A percentile compares a stretch with the other conserved stretches of the same genome.
phyloP scores from a whole-genome alignment of 2,329 filamentous ascomycete species.

The Epicoccum nigrum region DNA sequence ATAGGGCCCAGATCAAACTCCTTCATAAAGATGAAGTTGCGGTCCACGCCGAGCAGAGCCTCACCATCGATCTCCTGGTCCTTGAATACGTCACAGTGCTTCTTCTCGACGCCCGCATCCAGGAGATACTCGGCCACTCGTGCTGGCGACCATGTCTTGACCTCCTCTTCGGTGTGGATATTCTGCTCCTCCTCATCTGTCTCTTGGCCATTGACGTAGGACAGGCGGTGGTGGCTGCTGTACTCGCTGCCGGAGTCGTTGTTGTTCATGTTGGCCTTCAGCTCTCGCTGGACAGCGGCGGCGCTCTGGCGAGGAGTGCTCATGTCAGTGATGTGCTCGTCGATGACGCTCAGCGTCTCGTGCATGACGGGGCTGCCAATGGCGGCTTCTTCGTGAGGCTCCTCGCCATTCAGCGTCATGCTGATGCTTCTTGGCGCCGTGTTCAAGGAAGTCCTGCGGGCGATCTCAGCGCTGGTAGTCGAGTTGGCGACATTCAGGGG shows the following conservation, averaged over 20 bases:
- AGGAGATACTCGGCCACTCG: slow-evolving; percentile 91
- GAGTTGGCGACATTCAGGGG: slow-evolving; percentile 37
- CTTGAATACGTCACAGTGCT: slow-evolving; percentile 90
- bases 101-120: slow-evolving; percentile 80
- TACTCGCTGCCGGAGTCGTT: slow-evolving; percentile 91
- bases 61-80: slow-evolving; percentile 97
- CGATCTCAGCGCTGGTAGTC: slow-evolving; percentile 17
- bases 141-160: slow-evolving; percentile 77
- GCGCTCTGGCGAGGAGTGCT: slow-evolving; percentile 63
- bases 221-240: slow-evolving; percentile 80
- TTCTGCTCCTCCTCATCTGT: slow-evolving; percentile 89
- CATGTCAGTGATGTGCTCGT: slow-evolving; percentile 95
- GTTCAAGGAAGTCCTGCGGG: slow-evolving; percentile 33
- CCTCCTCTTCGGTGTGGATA: slow-evolving; percentile 72
- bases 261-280: slow-evolving; percentile 56
- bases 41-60: slow-evolving; percentile 91
- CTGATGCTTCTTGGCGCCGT: slow-evolving; percentile 41
- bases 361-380: slow-evolving; percentile 82
- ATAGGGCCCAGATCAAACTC: slow-evolving; percentile 93
- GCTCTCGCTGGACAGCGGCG: slow-evolving; percentile 40
- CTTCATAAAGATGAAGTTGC: slow-evolving; percentile 92
- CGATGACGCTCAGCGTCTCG: slow-evolving; percentile 93
- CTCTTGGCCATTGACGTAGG: slow-evolving; percentile 92
- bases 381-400: slow-evolving; percentile 47
- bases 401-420: slow-evolving; percentile 43